Base-by-base conservation (phyloP, 2,329 filamentous ascomycete genomes). In the Clonostachys sp. region DNA sequence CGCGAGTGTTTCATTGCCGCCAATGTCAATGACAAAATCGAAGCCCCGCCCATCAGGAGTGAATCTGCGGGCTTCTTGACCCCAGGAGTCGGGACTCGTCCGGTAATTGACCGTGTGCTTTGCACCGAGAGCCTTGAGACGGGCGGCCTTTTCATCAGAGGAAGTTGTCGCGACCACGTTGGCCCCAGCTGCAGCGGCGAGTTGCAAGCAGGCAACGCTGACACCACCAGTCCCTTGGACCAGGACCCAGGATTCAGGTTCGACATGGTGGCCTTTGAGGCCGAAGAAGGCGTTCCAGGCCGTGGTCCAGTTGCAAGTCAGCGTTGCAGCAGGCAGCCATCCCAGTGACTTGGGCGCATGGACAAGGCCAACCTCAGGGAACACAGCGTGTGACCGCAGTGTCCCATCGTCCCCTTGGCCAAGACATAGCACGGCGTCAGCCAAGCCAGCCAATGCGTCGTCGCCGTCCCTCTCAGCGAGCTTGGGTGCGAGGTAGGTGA, bases 21-120 rank as follows among this genome's bases (percentile, higher is more conserved):
- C 84, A 16, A 87, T 77, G 55, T 89, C 85, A 40, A 86, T 57
- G 39, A 87, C 67, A 51, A 83, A 72, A 54, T 86, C 76, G 9
- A 84, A 77, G 14, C 85, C 85, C 2, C 55, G 57, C 3, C 70
- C 69, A 1, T 67, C 61, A 0, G 66, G 64, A 1, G 68, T 72
- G 0, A 77, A 70, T 0, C 73, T 75, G 12, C 74, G 60, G 7
- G 81, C 82, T 30, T 73, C 73, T 4, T 70, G 62, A 14, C 83
- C 79, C 84, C 84, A 87, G 5, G 44, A 44, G 45, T 79, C 72
- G 0, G 74, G 63, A 12, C 71, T 71, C 0, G 61, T 70, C 49
- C 73, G 77, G 61, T 87, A 87, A 62, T 86, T 85, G 59, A 87
- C 71, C 2, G 76, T 65, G 41, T 78, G 68, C 46, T 74, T 70